phyloP scores from a whole-genome alignment of 2,329 filamentous ascomycete genomes.

The Cryphonectria naterciae region DNA sequence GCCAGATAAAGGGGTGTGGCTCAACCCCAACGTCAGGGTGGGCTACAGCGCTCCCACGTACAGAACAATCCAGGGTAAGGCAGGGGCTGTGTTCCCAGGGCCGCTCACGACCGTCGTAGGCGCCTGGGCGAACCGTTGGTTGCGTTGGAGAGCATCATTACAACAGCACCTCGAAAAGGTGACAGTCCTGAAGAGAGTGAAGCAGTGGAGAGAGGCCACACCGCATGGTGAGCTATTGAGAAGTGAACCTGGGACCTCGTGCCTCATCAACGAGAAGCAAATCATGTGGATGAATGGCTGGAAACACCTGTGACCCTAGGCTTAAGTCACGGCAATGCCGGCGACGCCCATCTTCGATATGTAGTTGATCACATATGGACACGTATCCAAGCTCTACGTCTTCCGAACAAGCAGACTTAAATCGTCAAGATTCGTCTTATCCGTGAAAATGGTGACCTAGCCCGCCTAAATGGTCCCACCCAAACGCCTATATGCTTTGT shows the following conservation, averaged over 20 bases:
- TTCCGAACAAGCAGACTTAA: neutral
- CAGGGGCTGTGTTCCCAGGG: slow-evolving; percentile 52
- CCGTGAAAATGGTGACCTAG: neutral
- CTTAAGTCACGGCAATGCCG: neutral
- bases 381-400: neutral
- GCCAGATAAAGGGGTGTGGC: slow-evolving; percentile 58
- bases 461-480: neutral
- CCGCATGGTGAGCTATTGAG: slow-evolving; percentile 37
- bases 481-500: slow-evolving; percentile 16
- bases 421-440: neutral
- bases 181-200: slow-evolving; percentile 46
- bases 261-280: slow-evolving; percentile 64
- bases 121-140: slow-evolving; percentile 61
- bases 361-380: neutral
- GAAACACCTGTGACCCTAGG: slow-evolving; percentile 52
- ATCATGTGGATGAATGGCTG: slow-evolving; percentile 62
- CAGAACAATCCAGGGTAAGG: slow-evolving; percentile 48
- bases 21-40: slow-evolving; percentile 72
- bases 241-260: slow-evolving; percentile 50
- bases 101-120: slow-evolving; percentile 54
- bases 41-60: slow-evolving; percentile 64
- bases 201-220: slow-evolving; percentile 44
- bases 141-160: slow-evolving; percentile 48
- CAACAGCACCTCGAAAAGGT: slow-evolving; percentile 43
- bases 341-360: no score